Evolutionary conservation across 306 rosid species (phyloP).

Genomic region (Inga leiocalycina): DNA sequence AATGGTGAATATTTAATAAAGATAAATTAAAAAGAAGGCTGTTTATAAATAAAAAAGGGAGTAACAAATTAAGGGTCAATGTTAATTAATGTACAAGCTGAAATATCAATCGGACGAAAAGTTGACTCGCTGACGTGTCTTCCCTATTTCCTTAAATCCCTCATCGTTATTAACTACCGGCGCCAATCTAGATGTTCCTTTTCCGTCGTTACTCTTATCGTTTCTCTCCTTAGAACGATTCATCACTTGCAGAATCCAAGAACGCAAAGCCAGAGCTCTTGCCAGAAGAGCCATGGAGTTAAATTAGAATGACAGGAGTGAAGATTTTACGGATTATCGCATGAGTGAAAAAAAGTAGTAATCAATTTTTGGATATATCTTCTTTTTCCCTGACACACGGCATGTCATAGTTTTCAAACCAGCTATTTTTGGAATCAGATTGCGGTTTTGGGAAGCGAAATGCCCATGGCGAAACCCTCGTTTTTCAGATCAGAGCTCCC

Average conservation of each 20-base stretch:
- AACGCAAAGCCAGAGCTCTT: background rate
- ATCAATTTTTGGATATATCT: background rate
- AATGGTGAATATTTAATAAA: too few relatives aligned
- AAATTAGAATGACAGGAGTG: background rate
- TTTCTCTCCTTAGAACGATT: background rate
- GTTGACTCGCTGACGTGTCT: background rate
- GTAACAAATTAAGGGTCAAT: background rate
- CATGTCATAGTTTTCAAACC: background rate
- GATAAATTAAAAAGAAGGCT: too few relatives aligned
- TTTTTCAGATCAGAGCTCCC: constrained; percentile 61
- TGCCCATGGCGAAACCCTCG: constrained; percentile 52
- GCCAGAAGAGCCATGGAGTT: background rate
- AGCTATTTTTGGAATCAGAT: constrained; percentile 42
- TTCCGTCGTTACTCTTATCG: background rate
- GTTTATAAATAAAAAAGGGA: too few relatives aligned
- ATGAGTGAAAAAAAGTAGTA: too few relatives aligned
- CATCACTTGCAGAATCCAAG: background rate
- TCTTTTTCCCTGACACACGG: background rate
- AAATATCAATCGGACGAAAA: background rate
- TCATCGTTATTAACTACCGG: background rate
- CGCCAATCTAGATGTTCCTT: background rate
- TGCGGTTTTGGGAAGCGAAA: constrained; percentile 50
- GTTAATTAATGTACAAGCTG: background rate
- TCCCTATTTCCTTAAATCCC: background rate
- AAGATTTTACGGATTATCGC: background rate